A percentile compares a stretch with the other conserved stretches of the same genome.
Conservation (phyloP, 768 basidiomycete species). For the Kwoniella newhampshirensis region DNA sequence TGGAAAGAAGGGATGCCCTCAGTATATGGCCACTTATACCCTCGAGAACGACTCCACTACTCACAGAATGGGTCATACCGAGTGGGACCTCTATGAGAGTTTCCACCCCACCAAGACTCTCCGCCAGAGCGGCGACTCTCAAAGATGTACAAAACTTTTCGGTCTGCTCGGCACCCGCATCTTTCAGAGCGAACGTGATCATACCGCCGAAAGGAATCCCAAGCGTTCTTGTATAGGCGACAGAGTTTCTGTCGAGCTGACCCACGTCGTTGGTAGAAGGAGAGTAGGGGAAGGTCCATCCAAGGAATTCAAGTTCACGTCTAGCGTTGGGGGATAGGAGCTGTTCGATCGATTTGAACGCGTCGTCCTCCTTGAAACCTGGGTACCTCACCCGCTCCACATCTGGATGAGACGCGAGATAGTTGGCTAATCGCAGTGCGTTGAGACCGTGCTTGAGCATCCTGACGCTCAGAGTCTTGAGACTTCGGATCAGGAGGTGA, state of each 20-base stretch:
- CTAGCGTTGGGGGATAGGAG: constrained; percentile 67
- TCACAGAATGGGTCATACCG: constrained; percentile 77
- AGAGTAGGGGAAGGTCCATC: constrained; percentile 48
- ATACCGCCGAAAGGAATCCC: constrained; percentile 91
- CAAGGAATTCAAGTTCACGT: constrained; percentile 61
- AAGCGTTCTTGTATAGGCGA: constrained; percentile 22
- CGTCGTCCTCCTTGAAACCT: constrained; percentile 68
- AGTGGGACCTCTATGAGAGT: constrained; percentile 82
- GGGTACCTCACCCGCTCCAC: constrained; percentile 87
- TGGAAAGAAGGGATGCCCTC: constrained; percentile 2
- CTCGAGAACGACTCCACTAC: constrained; percentile 9
- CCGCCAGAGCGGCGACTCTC: constrained; percentile 75
- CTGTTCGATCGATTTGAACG: constrained; percentile 64
- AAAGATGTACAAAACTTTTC: constrained; percentile 67
- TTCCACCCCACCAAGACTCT: constrained; percentile 89
- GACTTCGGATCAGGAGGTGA: constrained; percentile 85
- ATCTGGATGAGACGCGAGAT: constrained; percentile 58
- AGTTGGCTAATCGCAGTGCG: constrained; percentile 71
- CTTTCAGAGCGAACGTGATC: constrained; percentile 68
- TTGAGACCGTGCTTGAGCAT: constrained; percentile 84
- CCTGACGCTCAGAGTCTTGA: constrained; percentile 85
- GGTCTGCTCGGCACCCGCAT: constrained; percentile 58
- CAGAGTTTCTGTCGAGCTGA: constrained; percentile 19
- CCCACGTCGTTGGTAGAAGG: constrained; percentile 24
- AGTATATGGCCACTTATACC: neutral